These are phyloP conservation scores for Candida chauliodis DNA, from an alignment of 805 yeast genomes.

Conservation along the genomic window DNA sequence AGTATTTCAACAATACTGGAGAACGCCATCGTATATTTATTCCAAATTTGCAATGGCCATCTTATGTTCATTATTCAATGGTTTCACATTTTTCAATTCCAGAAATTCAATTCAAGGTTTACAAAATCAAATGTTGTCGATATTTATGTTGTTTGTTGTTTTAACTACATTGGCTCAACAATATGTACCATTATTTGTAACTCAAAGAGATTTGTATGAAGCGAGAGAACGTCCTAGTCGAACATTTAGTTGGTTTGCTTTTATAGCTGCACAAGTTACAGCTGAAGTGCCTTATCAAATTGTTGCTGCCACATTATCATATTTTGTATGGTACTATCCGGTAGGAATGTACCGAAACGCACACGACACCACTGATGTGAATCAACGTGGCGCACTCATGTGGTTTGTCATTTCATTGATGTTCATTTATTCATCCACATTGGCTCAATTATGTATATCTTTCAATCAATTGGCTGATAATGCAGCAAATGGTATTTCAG, in stretches of 20 bases:
- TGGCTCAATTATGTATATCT: constrained; percentile 58
- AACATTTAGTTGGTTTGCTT: constrained; percentile 65
- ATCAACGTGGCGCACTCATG: constrained; percentile 56
- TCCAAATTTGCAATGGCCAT: constrained; percentile 41
- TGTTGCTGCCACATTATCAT: constrained; percentile 61
- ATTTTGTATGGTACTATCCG: constrained; percentile 51
- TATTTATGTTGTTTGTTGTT: constrained; percentile 63
- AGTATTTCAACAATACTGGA: constrained; percentile 33
- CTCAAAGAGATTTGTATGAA: constrained; percentile 65
- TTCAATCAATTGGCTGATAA: constrained; percentile 57
- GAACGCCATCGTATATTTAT: constrained; percentile 60
- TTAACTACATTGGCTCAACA: constrained; percentile 60
- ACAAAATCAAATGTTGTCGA: constrained; percentile 69
- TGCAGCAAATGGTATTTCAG: constrained; percentile 58
- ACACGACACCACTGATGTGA: constrained; percentile 17
- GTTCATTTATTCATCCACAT: constrained; percentile 52
- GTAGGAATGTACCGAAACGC: constrained; percentile 25
- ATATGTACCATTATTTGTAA: constrained; percentile 50
- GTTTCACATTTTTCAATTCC: constrained; percentile 39
- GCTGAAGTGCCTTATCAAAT: constrained; percentile 68
- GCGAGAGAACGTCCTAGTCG: constrained; percentile 72
- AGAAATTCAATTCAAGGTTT: constrained; percentile 27
- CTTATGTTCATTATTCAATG: constrained; percentile 8
- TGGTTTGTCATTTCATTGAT: constrained; percentile 42
- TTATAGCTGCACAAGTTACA: constrained; percentile 56